These are phyloP conservation scores for Backusella tarrabulga DNA, from an alignment of 192 early-diverging fungal species.

Conservation along the genomic window DNA sequence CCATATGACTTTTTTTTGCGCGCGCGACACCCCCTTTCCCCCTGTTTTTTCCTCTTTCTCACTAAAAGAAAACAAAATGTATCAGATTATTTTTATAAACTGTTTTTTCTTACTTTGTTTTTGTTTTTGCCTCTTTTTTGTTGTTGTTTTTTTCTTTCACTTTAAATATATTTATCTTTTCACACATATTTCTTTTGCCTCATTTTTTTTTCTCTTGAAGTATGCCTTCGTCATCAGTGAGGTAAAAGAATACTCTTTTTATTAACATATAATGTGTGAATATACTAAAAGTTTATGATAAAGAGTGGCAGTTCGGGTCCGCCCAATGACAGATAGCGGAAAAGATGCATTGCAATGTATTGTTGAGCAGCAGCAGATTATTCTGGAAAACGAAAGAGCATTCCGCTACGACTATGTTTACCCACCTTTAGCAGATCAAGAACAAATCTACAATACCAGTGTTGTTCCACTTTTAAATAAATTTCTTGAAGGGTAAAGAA, in stretches of 20 bases:
- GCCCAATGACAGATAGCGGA: not conserved
- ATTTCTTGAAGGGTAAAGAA: conserved; percentile 68
- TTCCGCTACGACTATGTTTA: conserved; percentile 76
- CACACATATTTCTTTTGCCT: not conserved
- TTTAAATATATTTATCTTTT: not conserved
- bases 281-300: not conserved
- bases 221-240: conserved; percentile 4
- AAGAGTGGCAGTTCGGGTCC: conserved; percentile 1
- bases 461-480: conserved; percentile 59
- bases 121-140: not conserved
- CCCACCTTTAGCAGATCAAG: conserved; percentile 49
- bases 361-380: not conserved
- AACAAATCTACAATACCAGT: conserved; percentile 57
- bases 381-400: conserved; percentile 49
- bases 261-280: not conserved
- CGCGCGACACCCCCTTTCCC: not conserved
- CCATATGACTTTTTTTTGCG: not conserved
- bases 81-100: not conserved
- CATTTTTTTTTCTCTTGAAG: not conserved
- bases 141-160: not conserved
- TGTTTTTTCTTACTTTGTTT: not conserved
- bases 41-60: not conserved
- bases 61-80: not conserved
- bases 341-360: not conserved
- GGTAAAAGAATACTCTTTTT: not conserved